A percentile compares a stretch with the other conserved stretches of the same genome.
Conservation (phyloP, 805 yeast species). For the Komagataella kurtzmanii region DNA sequence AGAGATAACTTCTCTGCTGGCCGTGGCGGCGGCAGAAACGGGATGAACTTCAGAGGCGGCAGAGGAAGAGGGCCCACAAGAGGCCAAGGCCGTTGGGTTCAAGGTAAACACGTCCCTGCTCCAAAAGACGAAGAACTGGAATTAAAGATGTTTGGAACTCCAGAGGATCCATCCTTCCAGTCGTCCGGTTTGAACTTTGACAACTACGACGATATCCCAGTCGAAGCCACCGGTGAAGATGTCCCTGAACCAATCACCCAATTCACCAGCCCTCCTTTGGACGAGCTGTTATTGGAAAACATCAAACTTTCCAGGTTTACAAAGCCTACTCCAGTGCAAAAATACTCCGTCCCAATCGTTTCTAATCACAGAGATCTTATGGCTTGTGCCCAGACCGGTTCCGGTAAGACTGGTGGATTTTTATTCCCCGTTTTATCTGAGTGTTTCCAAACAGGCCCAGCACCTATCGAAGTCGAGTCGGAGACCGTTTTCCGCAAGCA, state of each 20-base stretch:
- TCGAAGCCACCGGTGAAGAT: constrained; percentile 90
- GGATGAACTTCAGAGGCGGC: constrained; percentile 17
- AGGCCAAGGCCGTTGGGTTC: constrained; percentile 71
- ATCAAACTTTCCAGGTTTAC: constrained; percentile 80
- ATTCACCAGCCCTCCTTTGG: constrained; percentile 89
- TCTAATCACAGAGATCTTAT: constrained; percentile 62
- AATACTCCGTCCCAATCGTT: constrained; percentile 74
- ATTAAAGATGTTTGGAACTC: constrained; percentile 69
- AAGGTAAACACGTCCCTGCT: constrained; percentile 84
- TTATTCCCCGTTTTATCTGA: constrained; percentile 93
- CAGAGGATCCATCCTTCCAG: constrained; percentile 64
- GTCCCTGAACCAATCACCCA: constrained; percentile 88
- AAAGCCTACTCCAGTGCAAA: constrained; percentile 94
- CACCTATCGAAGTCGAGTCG: constrained; percentile 30
- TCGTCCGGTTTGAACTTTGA: constrained; percentile 97
- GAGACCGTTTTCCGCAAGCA: constrained; percentile 36
- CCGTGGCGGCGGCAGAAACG: constrained; percentile 16
- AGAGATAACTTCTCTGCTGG: constrained; percentile 23
- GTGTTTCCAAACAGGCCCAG: constrained; percentile 82
- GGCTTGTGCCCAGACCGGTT: constrained; percentile 97
- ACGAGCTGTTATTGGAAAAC: constrained; percentile 72
- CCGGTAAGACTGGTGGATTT: constrained; percentile 99
- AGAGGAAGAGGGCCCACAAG: constrained; percentile 20
- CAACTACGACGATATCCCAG: constrained; percentile 97
- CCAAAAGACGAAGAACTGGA: constrained; percentile 58